Conservation (phyloP, 768 basidiomycete species). For the Clavulina sp. region DNA sequence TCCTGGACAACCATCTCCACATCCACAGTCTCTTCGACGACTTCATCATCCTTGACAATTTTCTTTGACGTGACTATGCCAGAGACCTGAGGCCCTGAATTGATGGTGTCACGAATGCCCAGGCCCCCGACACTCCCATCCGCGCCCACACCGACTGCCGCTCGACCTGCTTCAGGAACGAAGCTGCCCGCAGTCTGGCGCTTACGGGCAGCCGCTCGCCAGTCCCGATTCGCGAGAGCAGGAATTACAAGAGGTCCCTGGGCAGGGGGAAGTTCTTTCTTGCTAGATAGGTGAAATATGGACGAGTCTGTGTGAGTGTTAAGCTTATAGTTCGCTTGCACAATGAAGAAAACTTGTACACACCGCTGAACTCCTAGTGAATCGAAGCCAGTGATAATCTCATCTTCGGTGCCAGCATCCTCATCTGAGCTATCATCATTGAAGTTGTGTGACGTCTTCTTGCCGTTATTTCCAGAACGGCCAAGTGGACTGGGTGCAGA, state of each 20-base stretch:
- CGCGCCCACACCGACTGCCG: conserved; percentile 34
- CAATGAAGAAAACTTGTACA: conserved; percentile 25
- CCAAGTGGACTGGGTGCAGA: conserved; percentile 39
- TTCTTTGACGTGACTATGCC: conserved; percentile 40
- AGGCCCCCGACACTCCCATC: conserved; percentile 66
- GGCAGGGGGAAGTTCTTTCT: conserved; percentile 27
- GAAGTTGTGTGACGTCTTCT: conserved; percentile 18
- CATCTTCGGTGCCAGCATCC: conserved; percentile 36
- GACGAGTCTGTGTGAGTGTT: conserved; percentile 45
- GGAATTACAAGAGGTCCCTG: conserved; percentile 77
- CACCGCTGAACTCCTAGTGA: conserved; percentile 71
- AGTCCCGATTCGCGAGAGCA: conserved; percentile 72
- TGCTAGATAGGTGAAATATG: conserved; percentile 11
- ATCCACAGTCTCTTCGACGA: conserved; percentile 13
- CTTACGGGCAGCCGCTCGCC: conserved; percentile 63
- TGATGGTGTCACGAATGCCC: conserved; percentile 57
- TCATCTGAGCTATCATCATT: conserved; percentile 20
- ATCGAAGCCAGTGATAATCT: conserved; percentile 56
- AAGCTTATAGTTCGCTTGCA: conserved; percentile 15
- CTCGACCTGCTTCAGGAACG: conserved; percentile 44
- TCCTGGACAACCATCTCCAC: conserved; percentile 30
- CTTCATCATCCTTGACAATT: conserved; percentile 14
- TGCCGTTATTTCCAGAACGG: conserved; percentile 24
- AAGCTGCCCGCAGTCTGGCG: conserved; percentile 38
- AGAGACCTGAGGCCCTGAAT: conserved; percentile 50